Conservation (phyloP, 1,284 basidiomycete species). For the Abortiporus biennis region DNA sequence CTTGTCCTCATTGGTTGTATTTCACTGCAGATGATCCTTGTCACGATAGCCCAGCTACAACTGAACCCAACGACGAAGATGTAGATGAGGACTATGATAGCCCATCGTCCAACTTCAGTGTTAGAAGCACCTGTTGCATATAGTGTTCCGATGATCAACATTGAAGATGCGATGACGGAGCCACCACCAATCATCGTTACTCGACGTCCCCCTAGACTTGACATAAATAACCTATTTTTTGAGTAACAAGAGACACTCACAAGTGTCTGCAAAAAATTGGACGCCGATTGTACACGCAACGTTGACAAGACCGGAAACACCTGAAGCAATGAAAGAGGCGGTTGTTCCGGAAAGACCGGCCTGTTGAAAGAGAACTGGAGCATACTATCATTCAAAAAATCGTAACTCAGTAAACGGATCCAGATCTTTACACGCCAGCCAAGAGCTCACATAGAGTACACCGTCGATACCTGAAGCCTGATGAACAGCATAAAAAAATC, state of each 20-base stretch:
- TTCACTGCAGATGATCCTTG: constrained; percentile 31
- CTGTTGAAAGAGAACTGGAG: constrained; percentile 44
- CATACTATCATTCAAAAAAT: constrained; percentile 35
- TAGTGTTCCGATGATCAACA: constrained; percentile 11
- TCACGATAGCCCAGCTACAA: constrained; percentile 33
- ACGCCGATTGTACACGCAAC: constrained; percentile 35
- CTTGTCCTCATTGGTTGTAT: constrained; percentile 36
- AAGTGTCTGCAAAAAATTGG: constrained; percentile 37
- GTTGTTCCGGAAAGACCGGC: constrained; percentile 39
- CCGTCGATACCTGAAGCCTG: constrained; percentile 30
- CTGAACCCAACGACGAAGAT: constrained; percentile 33
- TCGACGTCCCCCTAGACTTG: constrained; percentile 32
- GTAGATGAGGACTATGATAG: constrained; percentile 43
- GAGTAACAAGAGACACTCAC: constrained; percentile 14
- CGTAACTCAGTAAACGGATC: too few relatives aligned
- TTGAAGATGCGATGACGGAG: constrained; percentile 26
- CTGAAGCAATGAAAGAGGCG: constrained; percentile 46
- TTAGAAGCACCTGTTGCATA: constrained; percentile 14
- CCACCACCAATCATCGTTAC: constrained; percentile 40
- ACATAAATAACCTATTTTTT: constrained; percentile 4
- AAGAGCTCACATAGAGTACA: constrained; percentile 25
- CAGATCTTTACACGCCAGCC: too few relatives aligned
- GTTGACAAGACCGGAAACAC: constrained; percentile 43
- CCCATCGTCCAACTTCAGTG: constrained; percentile 29
- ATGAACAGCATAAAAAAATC: not conserved